A percentile compares a stretch with the other conserved stretches of the same genome.
These are phyloP conservation scores for Chenopodium quinoa DNA, from an alignment of 148 eudicot species.

Conservation along the genomic window DNA sequence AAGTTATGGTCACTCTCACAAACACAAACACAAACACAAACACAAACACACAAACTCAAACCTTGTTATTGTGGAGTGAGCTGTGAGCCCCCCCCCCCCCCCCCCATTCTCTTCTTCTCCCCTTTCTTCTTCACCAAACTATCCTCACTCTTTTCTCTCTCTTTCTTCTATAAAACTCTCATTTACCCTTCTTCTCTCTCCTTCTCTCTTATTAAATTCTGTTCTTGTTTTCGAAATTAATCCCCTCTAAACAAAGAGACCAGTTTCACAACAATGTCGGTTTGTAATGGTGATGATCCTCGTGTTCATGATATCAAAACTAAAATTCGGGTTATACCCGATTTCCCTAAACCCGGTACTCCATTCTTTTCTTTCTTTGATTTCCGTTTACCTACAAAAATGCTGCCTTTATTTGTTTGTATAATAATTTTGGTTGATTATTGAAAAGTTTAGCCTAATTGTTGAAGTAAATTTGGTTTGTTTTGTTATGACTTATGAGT, in stretches of 20 bases:
- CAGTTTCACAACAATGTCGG: slow-evolving; percentile 50
- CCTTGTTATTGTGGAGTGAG: too few species aligned
- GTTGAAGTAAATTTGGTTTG: too few species aligned
- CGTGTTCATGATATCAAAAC: slow-evolving; percentile 63
- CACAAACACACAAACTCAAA: too few species aligned
- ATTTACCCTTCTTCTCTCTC: not conserved
- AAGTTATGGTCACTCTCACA: too few species aligned
- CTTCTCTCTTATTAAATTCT: not conserved
- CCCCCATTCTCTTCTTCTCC: not conserved
- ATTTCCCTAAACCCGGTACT: slow-evolving; percentile 88
- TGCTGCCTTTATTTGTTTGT: not conserved
- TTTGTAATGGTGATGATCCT: slow-evolving; percentile 48
- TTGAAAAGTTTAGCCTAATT: not conserved
- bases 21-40: too few species aligned
- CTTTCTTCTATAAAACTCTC: not conserved
- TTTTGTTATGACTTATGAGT: not conserved
- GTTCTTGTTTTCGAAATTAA: not conserved
- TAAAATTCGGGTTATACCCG: slow-evolving; percentile 68
- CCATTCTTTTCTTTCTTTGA: not conserved
- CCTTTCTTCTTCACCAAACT: not conserved
- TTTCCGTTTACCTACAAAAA: not conserved
- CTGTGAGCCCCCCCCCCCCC: not conserved
- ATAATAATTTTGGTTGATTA: not conserved
- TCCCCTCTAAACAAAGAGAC: not conserved
- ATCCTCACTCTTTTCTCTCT: not conserved